These are phyloP conservation scores for Leishmania turanica DNA, from an alignment of 208 protist species.

Conservation along the genomic window DNA sequence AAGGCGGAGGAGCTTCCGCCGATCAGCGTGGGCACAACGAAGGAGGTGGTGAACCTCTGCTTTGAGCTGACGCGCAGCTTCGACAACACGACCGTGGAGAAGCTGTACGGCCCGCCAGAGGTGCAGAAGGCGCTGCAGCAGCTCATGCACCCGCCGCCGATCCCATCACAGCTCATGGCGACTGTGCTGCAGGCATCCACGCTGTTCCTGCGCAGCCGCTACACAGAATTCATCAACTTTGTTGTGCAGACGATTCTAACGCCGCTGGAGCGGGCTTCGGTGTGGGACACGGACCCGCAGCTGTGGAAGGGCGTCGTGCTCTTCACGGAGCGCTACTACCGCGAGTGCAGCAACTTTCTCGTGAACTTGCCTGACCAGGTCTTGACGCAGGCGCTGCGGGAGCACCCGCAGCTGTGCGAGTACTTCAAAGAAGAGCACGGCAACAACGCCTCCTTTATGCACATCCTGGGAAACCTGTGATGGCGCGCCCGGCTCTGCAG, in stretches of 20 bases:
- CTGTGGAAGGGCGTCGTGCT: conserved; percentile 76
- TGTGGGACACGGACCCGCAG: conserved; percentile 63
- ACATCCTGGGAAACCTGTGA: conserved; percentile 63
- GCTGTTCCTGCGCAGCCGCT: conserved; percentile 32
- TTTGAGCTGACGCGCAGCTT: conserved; percentile 65
- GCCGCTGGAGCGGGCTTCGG: conserved; percentile 53
- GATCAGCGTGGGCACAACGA: conserved; percentile 59
- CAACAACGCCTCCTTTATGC: conserved; percentile 79
- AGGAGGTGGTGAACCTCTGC: conserved; percentile 63
- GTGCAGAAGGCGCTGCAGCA: conserved; percentile 53
- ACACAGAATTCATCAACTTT: conserved; percentile 53
- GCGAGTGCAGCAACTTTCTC: conserved; percentile 74
- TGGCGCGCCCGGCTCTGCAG: not conserved
- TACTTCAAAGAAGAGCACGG: conserved; percentile 72
- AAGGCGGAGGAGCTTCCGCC: conserved; percentile 31
- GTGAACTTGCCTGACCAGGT: conserved; percentile 78
- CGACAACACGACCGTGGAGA: conserved; percentile 42
- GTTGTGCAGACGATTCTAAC: conserved; percentile 57
- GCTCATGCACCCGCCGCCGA: conserved; percentile 50
- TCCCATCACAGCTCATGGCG: conserved; percentile 81
- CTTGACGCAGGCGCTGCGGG: conserved; percentile 61
- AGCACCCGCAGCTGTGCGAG: conserved; percentile 44
- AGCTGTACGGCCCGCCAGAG: conserved; percentile 58
- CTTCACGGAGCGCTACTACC: conserved; percentile 75
- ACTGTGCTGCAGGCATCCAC: conserved; percentile 60